Conservation (phyloP, 257 asterid genomes). For the Anisodus acutangulus region DNA sequence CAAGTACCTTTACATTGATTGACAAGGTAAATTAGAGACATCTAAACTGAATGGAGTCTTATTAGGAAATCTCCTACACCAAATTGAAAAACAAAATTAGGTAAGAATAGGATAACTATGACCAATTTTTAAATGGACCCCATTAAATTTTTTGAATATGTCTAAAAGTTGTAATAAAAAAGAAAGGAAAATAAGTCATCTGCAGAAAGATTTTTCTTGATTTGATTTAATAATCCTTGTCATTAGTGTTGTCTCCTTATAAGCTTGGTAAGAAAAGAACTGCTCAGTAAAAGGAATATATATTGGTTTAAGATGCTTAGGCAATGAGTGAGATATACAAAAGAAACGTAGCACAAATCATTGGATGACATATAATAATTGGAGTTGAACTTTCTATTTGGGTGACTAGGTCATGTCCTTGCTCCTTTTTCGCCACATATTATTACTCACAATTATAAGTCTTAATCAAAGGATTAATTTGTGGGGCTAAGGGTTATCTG, state of each 20-base stretch:
- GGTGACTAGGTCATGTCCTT: constrained; percentile 46
- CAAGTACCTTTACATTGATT: background rate
- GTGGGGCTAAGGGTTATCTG: background rate
- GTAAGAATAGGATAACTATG: constrained; percentile 27
- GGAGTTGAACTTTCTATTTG: constrained; percentile 53
- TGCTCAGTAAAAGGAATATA: background rate
- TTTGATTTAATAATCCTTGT: constrained; percentile 29
- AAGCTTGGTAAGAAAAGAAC: constrained; percentile 30
- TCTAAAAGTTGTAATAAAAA: background rate
- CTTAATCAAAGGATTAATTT: constrained; percentile 9
- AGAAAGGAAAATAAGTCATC: constrained; percentile 23
- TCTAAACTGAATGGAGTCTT: constrained; percentile 25
- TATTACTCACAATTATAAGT: constrained; percentile 38
- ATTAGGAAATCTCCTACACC: constrained; percentile 23
- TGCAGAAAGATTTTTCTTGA: constrained; percentile 14
- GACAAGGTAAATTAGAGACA: constrained; percentile 17
- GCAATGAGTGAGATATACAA: constrained; percentile 42
- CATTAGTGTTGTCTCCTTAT: constrained; percentile 28
- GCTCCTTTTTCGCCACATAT: constrained; percentile 15
- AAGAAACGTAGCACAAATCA: constrained; percentile 55
- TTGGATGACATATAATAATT: constrained; percentile 58
- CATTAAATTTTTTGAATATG: background rate
- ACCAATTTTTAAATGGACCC: constrained; percentile 21
- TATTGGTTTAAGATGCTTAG: constrained; percentile 28
- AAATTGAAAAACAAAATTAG: background rate